Conservation (phyloP, 306 rosid genomes). For the Argentina anserina region DNA sequence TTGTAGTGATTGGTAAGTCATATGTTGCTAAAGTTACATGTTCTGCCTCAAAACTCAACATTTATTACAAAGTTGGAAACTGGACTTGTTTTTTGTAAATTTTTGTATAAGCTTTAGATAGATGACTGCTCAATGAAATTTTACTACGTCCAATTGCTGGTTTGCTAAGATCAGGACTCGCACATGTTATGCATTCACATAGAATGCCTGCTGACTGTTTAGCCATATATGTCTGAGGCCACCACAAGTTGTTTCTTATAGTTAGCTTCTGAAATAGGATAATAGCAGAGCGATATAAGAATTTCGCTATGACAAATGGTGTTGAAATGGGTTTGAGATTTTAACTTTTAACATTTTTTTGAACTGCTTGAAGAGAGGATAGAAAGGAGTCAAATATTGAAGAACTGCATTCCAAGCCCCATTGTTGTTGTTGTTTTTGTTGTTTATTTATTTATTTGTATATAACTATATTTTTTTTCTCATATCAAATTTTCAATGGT, state of each 20-base stretch:
- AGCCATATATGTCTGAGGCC: background rate
- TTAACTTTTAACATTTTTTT: background rate
- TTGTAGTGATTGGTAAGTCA: slow-evolving; percentile 87
- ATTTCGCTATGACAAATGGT: background rate
- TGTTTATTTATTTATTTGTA: too few relatives aligned
- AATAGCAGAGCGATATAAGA: background rate
- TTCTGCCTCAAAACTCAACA: background rate
- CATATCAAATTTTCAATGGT: background rate
- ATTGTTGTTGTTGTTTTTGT: too few relatives aligned
- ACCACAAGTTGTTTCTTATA: background rate
- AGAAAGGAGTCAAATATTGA: background rate
- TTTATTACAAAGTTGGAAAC: background rate
- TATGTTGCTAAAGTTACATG: slow-evolving; percentile 1
- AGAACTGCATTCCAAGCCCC: background rate
- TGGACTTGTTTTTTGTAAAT: background rate
- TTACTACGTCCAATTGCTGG: background rate
- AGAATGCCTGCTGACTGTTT: background rate
- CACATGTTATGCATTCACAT: background rate
- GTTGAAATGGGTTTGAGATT: background rate
- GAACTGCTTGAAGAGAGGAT: background rate
- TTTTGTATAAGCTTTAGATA: background rate
- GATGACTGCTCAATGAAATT: background rate
- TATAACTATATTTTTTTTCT: background rate
- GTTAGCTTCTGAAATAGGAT: background rate
- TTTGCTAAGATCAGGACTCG: background rate